phyloP scores from a whole-genome alignment of 225 moss, liverwort and hornwort genomes.

The Pseudisothecium myosuroides region DNA sequence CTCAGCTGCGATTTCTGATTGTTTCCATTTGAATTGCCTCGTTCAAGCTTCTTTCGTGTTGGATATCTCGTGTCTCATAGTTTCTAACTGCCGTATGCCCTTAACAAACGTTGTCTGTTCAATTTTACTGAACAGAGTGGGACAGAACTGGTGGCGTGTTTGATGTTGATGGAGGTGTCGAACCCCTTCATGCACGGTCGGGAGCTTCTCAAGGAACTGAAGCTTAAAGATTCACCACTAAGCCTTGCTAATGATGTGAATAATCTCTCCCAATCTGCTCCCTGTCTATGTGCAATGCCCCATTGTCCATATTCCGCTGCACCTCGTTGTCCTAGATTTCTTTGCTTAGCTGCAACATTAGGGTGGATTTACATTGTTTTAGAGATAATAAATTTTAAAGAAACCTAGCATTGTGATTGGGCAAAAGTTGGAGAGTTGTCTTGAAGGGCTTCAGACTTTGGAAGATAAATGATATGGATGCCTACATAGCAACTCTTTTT shows the following conservation, averaged over 20 bases:
- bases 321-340: not conserved
- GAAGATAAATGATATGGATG: not conserved
- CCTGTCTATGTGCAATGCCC: not conserved
- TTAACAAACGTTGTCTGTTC: not conserved
- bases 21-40: not conserved
- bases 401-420: not conserved
- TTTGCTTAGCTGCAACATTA: not conserved
- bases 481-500: not conserved
- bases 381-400: not conserved
- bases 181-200: constrained; percentile 98
- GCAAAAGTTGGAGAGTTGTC: not conserved
- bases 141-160: constrained; percentile 88
- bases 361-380: not conserved
- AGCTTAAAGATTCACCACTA: constrained; percentile 49
- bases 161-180: constrained; percentile 94
- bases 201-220: constrained; percentile 78
- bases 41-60: not conserved
- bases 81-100: not conserved
- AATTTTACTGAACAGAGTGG: constrained; percentile 44
- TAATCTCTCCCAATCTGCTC: not conserved
- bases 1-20: not conserved
- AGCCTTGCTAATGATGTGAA: constrained; percentile 73
- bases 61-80: not conserved
- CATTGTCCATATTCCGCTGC: not conserved
- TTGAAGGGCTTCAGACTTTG: not conserved